A percentile compares a stretch with the other conserved stretches of the same genome.
These are phyloP conservation scores for Mallotus japonicus DNA, from an alignment of 441 rosid species.

Conservation along the genomic window DNA sequence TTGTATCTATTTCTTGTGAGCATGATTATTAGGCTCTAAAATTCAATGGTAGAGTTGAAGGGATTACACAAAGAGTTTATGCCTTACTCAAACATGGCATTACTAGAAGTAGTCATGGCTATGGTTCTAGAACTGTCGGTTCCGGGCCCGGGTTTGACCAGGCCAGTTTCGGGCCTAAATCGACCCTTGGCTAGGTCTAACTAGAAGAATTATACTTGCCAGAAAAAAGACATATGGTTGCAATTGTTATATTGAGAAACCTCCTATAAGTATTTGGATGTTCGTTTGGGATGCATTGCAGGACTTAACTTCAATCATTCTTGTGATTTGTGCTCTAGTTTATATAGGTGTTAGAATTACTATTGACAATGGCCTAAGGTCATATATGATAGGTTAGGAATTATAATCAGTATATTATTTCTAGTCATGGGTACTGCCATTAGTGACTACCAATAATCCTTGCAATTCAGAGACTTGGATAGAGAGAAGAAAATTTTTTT, in stretches of 20 bases:
- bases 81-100: constrained; percentile 62
- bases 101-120: constrained; percentile 26
- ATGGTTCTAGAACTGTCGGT: too few species aligned
- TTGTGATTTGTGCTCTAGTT: constrained; percentile 44
- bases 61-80: constrained; percentile 50
- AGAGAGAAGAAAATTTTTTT: constrained; percentile 37
- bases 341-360: constrained; percentile 48
- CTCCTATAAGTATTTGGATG: constrained; percentile 50
- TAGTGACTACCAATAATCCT: constrained; percentile 42
- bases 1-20: constrained; percentile 67
- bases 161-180: too few species aligned
- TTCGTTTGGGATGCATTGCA: constrained; percentile 16
- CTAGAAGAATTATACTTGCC: constrained; percentile 20
- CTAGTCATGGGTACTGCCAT: constrained; percentile 41
- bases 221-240: constrained; percentile 68
- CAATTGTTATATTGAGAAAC: constrained; percentile 73
- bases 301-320: constrained; percentile 45
- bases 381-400: constrained; percentile 53
- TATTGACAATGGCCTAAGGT: constrained; percentile 42
- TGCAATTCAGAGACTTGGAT: constrained; percentile 37
- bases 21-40: constrained; percentile 55
- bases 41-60: constrained; percentile 57
- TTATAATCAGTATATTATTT: constrained; percentile 40
- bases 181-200: too few species aligned
- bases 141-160: too few species aligned